Percentiles rank a stretch among this genome's conserved stretches.
Evolutionary conservation across 2,329 filamentous ascomycete genomes (phyloP).

Genomic region (Colletotrichum lindemuthianum): DNA sequence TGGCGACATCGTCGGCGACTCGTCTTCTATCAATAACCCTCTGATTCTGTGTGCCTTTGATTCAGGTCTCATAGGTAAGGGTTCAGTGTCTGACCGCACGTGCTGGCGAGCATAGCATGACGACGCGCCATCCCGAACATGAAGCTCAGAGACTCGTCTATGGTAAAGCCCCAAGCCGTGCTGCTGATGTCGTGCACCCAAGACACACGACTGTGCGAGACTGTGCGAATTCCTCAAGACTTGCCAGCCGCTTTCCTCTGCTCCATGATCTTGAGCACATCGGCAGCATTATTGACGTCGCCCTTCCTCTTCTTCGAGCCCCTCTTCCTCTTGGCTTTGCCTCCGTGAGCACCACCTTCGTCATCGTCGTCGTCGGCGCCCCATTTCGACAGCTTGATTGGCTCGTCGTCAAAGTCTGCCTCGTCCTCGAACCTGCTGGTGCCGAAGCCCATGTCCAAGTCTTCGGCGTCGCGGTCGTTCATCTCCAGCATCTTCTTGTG

Average conservation of each 20-base stretch:
- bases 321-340: slow-evolving; percentile 72
- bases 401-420: slow-evolving; percentile 78
- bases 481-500: slow-evolving; percentile 78
- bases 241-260: slow-evolving; percentile 53
- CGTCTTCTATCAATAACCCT: no score
- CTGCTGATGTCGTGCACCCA: background rate
- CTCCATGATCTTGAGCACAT: slow-evolving; percentile 84
- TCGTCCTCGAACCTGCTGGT: slow-evolving; percentile 88
- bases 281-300: slow-evolving; percentile 79
- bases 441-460: slow-evolving; percentile 95
- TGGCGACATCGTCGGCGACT: no score
- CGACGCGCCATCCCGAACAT: no score
- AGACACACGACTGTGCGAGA: no score
- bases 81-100: no score
- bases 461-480: slow-evolving; percentile 83
- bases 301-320: slow-evolving; percentile 81
- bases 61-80: no score
- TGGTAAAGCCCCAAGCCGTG: background rate
- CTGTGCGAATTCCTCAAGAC: slow-evolving; percentile 16
- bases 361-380: slow-evolving; percentile 62
- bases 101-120: no score
- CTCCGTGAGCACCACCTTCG: slow-evolving; percentile 55
- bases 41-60: no score
- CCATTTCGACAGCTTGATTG: slow-evolving; percentile 76
- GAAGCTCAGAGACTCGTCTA: background rate